Conservation (phyloP, 345 rosid genomes). For the Cardamine occulta region DNA sequence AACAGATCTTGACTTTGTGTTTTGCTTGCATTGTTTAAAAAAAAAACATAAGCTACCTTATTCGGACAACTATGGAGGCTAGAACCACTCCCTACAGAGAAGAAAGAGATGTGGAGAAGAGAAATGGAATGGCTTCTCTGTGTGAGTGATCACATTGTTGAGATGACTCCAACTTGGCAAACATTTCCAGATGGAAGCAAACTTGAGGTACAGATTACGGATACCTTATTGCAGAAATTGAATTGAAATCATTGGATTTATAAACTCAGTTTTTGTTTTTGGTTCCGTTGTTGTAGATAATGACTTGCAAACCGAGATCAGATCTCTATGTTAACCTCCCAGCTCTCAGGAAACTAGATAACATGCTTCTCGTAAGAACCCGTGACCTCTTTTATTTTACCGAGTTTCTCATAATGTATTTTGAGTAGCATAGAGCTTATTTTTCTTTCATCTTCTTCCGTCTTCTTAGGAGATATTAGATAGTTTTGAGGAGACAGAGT, state of each 20-base stretch:
- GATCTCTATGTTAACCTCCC: slow-evolving; percentile 94
- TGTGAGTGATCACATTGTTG: slow-evolving; percentile 94
- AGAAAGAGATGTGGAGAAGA: slow-evolving; percentile 96
- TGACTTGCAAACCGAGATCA: slow-evolving; percentile 91
- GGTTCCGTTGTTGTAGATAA: slow-evolving; percentile 60
- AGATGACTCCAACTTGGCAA: slow-evolving; percentile 94
- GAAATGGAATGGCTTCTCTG: slow-evolving; percentile 97
- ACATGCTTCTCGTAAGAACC: slow-evolving; percentile 90
- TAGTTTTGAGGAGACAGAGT: slow-evolving; percentile 75
- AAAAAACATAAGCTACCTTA: slow-evolving; percentile 62
- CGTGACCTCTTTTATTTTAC: background rate
- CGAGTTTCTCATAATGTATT: background rate
- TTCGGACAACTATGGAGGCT: slow-evolving; percentile 98
- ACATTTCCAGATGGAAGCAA: slow-evolving; percentile 94
- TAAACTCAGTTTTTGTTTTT: slow-evolving; percentile 5
- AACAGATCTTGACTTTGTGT: slow-evolving; percentile 18
- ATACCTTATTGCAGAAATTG: background rate
- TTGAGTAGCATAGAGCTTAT: slow-evolving; percentile 9
- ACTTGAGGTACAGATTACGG: slow-evolving; percentile 70
- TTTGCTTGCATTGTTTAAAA: slow-evolving; percentile 1
- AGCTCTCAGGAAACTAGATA: slow-evolving; percentile 88
- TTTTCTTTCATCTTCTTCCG: background rate
- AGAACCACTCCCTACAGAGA: slow-evolving; percentile 77
- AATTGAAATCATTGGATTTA: background rate
- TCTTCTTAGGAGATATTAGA: slow-evolving; percentile 81